Percentiles rank a stretch among this genome's conserved stretches.
Conservation (phyloP, 192 early-diverging fungal species). For the Entophlyctis luteolus region DNA sequence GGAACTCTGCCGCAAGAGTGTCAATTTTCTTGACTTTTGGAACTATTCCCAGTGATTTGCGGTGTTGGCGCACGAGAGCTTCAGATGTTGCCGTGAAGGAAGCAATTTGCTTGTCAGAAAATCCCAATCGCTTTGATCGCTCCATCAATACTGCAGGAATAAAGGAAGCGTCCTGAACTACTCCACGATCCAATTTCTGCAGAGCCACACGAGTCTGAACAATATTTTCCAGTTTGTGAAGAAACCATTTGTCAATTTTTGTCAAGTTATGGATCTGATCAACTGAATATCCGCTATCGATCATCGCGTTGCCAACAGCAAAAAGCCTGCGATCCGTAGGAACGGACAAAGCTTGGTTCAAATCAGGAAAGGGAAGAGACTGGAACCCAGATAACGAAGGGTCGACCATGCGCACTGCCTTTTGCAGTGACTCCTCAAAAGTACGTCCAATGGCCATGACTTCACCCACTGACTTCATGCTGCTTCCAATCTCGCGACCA, state of each 20-base stretch:
- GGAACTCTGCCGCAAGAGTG: conserved; percentile 94
- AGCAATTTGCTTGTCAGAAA: conserved; percentile 87
- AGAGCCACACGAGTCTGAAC: conserved; percentile 56
- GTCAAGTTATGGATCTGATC: conserved; percentile 77
- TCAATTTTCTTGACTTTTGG: conserved; percentile 94
- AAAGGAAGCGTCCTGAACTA: conserved; percentile 31
- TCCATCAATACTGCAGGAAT: conserved; percentile 60
- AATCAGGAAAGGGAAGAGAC: conserved; percentile 25
- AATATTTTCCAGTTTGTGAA: conserved; percentile 82
- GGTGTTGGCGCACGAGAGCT: conserved; percentile 60
- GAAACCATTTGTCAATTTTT: conserved; percentile 88
- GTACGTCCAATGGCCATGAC: conserved; percentile 98
- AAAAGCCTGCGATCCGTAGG: conserved; percentile 83
- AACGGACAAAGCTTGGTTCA: conserved; percentile 60
- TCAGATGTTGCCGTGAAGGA: conserved; percentile 46
- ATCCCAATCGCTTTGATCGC: conserved; percentile 80
- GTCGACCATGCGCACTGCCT: conserved; percentile 77
- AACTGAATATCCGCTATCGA: conserved; percentile 69
- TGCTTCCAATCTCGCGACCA: conserved; percentile 73
- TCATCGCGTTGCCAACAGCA: conserved; percentile 78
- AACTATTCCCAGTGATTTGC: conserved; percentile 71
- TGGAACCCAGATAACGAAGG: conserved; percentile 79
- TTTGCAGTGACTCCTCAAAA: conserved; percentile 94
- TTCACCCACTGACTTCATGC: conserved; percentile 97
- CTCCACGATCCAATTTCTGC: conserved; percentile 32